phyloP scores from a whole-genome alignment of 805 yeast species.

The Cephaloascus fragrans region DNA sequence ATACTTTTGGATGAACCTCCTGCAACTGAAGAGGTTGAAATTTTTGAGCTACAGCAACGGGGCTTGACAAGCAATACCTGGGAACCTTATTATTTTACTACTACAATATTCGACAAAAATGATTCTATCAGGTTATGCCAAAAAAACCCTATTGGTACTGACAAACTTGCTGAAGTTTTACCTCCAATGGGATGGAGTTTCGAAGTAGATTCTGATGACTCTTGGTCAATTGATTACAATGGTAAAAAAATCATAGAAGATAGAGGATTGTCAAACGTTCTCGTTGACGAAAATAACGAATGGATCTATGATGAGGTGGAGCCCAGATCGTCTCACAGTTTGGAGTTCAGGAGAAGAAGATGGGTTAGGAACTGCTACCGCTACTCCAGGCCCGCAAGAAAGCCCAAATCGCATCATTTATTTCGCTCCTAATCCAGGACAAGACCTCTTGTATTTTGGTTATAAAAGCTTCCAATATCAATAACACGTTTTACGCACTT shows the following conservation, averaged over 20 bases:
- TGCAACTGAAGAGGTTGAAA: constrained; percentile 52
- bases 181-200: constrained; percentile 75
- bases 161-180: constrained; percentile 38
- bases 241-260: constrained; percentile 43
- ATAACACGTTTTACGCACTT: no score
- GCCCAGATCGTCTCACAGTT: constrained; percentile 21
- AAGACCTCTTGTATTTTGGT: no score
- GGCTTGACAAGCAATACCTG: constrained; percentile 53
- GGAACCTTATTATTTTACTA: constrained; percentile 50
- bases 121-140: constrained; percentile 36
- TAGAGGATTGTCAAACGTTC: constrained; percentile 25
- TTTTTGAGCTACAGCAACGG: constrained; percentile 66
- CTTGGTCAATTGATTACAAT: constrained; percentile 57
- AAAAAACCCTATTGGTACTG: constrained; percentile 58
- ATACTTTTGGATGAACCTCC: constrained; percentile 67
- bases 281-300: constrained; percentile 23
- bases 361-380: constrained; percentile 42
- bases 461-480: no score
- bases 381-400: constrained; percentile 26
- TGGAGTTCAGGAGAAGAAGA: constrained; percentile 50
- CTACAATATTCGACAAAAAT: constrained; percentile 39
- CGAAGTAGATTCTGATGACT: constrained; percentile 35
- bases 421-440: no score
- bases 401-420: constrained; percentile 3
- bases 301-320: constrained; percentile 39